Percentiles rank a stretch among this genome's conserved stretches.
phyloP scores from a whole-genome alignment of 2,329 filamentous ascomycete genomes.

The Colletotrichum gloeosporioides region DNA sequence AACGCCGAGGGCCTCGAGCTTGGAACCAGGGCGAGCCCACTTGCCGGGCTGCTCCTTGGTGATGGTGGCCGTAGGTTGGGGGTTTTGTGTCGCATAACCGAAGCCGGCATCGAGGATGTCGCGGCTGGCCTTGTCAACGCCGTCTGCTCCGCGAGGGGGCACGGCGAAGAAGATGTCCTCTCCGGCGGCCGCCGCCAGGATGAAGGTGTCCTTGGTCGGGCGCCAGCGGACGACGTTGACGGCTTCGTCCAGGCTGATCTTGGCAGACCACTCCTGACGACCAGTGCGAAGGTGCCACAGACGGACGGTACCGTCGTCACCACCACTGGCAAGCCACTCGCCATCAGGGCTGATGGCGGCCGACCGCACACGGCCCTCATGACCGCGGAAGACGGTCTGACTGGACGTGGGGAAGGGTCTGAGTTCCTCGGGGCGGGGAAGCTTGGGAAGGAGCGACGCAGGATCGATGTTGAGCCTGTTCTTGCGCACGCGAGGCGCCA shows the following conservation, averaged over 20 bases:
- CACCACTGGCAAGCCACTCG: constrained; percentile 86
- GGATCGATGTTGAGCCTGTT: constrained; percentile 98
- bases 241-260: constrained; percentile 77
- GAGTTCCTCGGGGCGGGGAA: constrained; percentile 91
- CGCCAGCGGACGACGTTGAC: constrained; percentile 91
- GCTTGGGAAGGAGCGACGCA: constrained; percentile 87
- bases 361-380: constrained; percentile 85
- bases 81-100: constrained; percentile 80
- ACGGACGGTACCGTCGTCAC: constrained; percentile 90
- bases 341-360: constrained; percentile 86
- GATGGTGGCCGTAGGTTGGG: constrained; percentile 56
- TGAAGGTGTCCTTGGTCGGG: constrained; percentile 78
- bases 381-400: constrained; percentile 85
- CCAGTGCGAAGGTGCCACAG: constrained; percentile 90
- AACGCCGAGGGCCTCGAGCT: constrained; percentile 79
- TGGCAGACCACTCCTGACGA: constrained; percentile 85
- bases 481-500: constrained; percentile 89
- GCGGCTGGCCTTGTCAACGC: constrained; percentile 75
- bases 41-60: constrained; percentile 79
- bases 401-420: constrained; percentile 94
- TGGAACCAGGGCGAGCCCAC: constrained; percentile 80
- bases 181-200: constrained; percentile 83
- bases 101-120: constrained; percentile 88
- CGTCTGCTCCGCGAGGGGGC: constrained; percentile 75
- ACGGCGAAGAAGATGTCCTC: constrained; percentile 88